Evolutionary conservation across 2,329 filamentous ascomycete species (phyloP), one percentile per base, ranked within the genome.

Genomic region (Whalleya microplaca): DNA sequence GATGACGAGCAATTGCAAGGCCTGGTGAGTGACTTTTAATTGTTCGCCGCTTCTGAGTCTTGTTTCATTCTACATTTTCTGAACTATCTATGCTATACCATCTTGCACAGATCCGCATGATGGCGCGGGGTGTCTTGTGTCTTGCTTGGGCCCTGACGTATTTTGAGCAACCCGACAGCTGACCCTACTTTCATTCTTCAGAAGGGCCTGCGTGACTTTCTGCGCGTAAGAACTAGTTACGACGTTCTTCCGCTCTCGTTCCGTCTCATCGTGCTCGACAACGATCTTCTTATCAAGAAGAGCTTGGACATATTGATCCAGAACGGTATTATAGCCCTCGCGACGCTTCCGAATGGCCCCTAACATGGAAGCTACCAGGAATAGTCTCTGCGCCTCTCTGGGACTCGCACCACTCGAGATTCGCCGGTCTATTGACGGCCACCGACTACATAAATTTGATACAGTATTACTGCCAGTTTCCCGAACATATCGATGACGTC

Each of bases 371-470:
- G 21, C 27, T 46, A 29, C 45, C 57, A 98, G 94, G 91, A 70
- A 99, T 99, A 72, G 95, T 99, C 53, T 99, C 95, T 27, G 95
- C 95, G 50, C 95, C 95, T 48, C 80, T 99, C 63, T 99, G 95
- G 95, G 93, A 99, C 75, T 97, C 94, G 21, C 89, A 90, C 64
- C 91, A 88, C 3, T 96, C 93, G 21, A 92, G 90, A 37, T 99
- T 98, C 75, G 95, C 94, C 41, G 95, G 95, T 41, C 84, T 99
- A 47, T 82, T 99, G 64, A 99, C 95, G 23, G 95, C 92, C 61
- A 96, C 92, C 59, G 95, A 99, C 76, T 99, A 95, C 74, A 96
- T 99, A 77, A 99, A 99, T 71, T 89, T 99, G 55, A 96, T 99
- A 41, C 94, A 98, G 73, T 99, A 99, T 76, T 98, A 99, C 80